A percentile compares a stretch with the other conserved stretches of the same genome.
These are phyloP conservation scores for Fusarium subtropicale DNA, from an alignment of 2,329 filamentous ascomycete species.

Conservation along the genomic window DNA sequence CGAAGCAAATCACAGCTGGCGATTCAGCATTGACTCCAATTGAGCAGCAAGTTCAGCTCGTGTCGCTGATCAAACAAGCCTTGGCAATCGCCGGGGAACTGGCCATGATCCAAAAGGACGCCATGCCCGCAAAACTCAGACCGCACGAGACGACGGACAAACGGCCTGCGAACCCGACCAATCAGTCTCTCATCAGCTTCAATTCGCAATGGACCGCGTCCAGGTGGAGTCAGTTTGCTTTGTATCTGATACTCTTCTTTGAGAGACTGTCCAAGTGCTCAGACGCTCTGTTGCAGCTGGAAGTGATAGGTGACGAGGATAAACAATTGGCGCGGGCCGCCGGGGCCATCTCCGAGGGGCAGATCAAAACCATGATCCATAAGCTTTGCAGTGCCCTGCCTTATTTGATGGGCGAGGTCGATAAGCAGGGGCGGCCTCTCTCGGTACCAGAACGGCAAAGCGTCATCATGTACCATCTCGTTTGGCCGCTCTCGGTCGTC, in stretches of 20 bases:
- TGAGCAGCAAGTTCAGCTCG: constrained; percentile 13
- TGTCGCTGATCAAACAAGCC: constrained; percentile 20
- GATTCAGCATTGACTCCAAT: background rate
- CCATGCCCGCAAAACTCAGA: constrained; percentile 12
- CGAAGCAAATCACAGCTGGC: constrained; percentile 16
- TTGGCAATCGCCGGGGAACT: constrained; percentile 22
- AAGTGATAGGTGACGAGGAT: background rate
- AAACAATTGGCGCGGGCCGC: constrained; percentile 12
- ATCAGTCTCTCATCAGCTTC: constrained; percentile 14
- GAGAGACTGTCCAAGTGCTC: constrained; percentile 18
- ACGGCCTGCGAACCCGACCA: background rate
- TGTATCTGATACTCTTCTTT: constrained; percentile 24
- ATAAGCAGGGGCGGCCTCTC: constrained; percentile 19
- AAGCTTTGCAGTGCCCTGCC: constrained; percentile 18
- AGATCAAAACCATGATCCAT: constrained; percentile 6
- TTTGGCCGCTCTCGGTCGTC: constrained; percentile 29
- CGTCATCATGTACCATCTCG: constrained; percentile 30
- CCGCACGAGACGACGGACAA: constrained; percentile 24
- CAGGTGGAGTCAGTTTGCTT: constrained; percentile 15
- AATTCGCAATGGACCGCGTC: constrained; percentile 23
- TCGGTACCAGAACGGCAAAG: constrained; percentile 17
- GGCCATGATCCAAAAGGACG: constrained; percentile 7
- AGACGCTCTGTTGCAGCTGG: background rate
- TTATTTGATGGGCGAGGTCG: constrained; percentile 29
- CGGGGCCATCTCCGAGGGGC: constrained; percentile 5